Percentiles rank a stretch among this genome's conserved stretches.
These are phyloP conservation scores for Trichosanthes truncata DNA, from an alignment of 306 rosid genomes.

Conservation along the genomic window DNA sequence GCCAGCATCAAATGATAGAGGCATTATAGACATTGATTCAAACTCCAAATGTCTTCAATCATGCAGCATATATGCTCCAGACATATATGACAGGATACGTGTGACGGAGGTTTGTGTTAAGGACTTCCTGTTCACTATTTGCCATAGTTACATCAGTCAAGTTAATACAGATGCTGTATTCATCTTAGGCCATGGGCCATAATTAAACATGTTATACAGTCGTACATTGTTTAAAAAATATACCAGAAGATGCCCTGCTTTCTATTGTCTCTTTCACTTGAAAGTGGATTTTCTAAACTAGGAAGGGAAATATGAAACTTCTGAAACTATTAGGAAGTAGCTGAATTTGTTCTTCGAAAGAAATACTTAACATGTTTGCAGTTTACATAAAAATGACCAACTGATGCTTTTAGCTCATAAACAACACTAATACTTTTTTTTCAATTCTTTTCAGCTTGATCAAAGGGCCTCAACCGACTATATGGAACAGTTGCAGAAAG, in stretches of 20 bases:
- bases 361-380: not conserved
- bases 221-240: not conserved
- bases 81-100: constrained; percentile 44
- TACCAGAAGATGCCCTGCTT: not conserved
- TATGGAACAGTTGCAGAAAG: constrained; percentile 63
- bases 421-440: not conserved
- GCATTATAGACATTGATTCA: constrained; percentile 55
- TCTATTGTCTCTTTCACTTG: not conserved
- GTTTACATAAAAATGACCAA: not conserved
- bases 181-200: not conserved
- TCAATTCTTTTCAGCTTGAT: constrained; percentile 38
- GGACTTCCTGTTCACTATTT: not conserved
- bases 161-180: not conserved
- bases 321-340: not conserved
- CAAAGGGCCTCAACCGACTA: constrained; percentile 46
- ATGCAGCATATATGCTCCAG: constrained; percentile 74
- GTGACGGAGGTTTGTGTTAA: constrained; percentile 64
- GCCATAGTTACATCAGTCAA: not conserved
- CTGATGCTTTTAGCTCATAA: not conserved
- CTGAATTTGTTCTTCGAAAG: not conserved
- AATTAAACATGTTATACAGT: not conserved
- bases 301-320: not conserved
- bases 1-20: constrained; percentile 25
- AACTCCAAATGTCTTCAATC: constrained; percentile 50
- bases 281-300: not conserved